Percentiles rank a stretch among this genome's conserved stretches.
Conservation (phyloP, 2,329 filamentous ascomycete genomes). For the Grosmannia serpens region DNA sequence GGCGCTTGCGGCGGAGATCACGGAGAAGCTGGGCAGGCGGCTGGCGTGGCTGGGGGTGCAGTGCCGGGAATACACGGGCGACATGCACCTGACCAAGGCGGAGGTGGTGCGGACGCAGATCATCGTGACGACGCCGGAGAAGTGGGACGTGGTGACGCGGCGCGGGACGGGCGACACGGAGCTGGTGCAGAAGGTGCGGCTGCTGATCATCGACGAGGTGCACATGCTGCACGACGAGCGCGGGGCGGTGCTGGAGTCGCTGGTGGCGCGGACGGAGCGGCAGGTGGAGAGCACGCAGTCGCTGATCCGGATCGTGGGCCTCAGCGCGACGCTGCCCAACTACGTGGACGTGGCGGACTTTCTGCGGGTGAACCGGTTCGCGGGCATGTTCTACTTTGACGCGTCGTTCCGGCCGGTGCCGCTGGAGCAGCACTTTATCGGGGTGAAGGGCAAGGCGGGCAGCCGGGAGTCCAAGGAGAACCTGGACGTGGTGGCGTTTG, state of each 20-base stretch:
- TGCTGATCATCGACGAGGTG: slow-evolving; percentile 96
- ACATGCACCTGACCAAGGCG: slow-evolving; percentile 96
- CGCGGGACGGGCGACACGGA: slow-evolving; percentile 97
- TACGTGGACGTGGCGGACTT: slow-evolving; percentile 96
- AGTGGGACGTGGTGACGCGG: slow-evolving; percentile 96
- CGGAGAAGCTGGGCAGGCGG: slow-evolving; percentile 82
- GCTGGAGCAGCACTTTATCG: slow-evolving; percentile 92
- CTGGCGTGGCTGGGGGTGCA: slow-evolving; percentile 88
- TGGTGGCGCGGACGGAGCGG: slow-evolving; percentile 87
- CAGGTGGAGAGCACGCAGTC: slow-evolving; percentile 98
- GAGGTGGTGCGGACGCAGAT: slow-evolving; percentile 96
- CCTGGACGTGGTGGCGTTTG: slow-evolving; percentile 74
- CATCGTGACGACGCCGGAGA: slow-evolving; percentile 96
- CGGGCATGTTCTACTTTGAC: slow-evolving; percentile 94
- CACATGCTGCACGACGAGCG: slow-evolving; percentile 99
- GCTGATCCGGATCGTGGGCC: slow-evolving; percentile 86
- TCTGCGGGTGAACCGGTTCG: slow-evolving; percentile 85
- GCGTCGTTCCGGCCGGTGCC: slow-evolving; percentile 91
- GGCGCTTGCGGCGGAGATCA: slow-evolving; percentile 89
- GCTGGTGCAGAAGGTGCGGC: slow-evolving; percentile 88
- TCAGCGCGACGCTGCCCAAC: slow-evolving; percentile 93
- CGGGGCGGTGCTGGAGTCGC: slow-evolving; percentile 87
- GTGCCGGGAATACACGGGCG: slow-evolving; percentile 88
- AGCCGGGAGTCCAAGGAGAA: slow-evolving; percentile 78
- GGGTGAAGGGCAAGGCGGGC: slow-evolving; percentile 83